Percentiles rank a stretch among this genome's conserved stretches.
These are phyloP conservation scores for Telfairia occidentalis DNA, from an alignment of 331 rosid species.

Conservation along the genomic window DNA sequence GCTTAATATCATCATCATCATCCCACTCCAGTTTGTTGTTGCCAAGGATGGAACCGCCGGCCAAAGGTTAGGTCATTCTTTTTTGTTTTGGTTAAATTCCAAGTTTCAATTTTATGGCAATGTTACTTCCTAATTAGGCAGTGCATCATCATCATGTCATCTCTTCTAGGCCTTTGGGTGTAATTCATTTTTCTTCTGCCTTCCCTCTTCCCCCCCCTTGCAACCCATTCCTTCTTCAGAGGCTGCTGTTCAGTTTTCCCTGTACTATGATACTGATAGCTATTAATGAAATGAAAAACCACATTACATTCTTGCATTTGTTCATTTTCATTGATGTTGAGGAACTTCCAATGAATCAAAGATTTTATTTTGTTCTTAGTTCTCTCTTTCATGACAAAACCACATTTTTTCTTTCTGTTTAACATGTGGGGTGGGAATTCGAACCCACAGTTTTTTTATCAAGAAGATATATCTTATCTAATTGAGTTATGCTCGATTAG, in stretches of 20 bases:
- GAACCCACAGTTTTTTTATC: too few relatives aligned
- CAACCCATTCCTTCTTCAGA: neutral
- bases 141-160: neutral
- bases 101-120: slow-evolving; percentile 2
- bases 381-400: neutral
- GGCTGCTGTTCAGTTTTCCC: slow-evolving; percentile 7
- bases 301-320: neutral
- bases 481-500: too few relatives aligned
- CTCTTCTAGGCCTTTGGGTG: neutral
- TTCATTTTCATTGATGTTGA: neutral
- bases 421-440: too few relatives aligned
- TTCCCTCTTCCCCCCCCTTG: neutral
- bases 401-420: too few relatives aligned
- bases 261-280: slow-evolving; percentile 8
- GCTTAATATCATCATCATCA: neutral
- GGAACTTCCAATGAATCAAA: neutral
- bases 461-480: too few relatives aligned
- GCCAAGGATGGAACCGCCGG: neutral
- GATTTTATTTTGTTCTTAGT: neutral
- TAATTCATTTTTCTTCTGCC: neutral
- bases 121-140: neutral
- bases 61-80: slow-evolving; percentile 4
- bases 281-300: slow-evolving; percentile 12
- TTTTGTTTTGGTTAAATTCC: neutral
- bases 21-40: neutral